Conservation (phyloP, 179 eudicot species). For the Spergularia azorica region DNA sequence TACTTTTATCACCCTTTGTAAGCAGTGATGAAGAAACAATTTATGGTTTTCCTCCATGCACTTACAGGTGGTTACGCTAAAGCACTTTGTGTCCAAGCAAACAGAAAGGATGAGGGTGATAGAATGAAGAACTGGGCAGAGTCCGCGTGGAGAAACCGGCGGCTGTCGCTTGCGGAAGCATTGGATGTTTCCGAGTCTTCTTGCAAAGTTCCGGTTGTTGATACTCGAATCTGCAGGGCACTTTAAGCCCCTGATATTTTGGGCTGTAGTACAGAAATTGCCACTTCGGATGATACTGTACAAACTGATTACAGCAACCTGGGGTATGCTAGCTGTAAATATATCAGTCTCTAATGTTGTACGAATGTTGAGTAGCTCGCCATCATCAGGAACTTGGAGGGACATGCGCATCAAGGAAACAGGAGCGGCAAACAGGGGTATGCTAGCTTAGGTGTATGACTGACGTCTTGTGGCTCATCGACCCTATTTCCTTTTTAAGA, state of each 20-base stretch:
- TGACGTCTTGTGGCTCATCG: too few species aligned
- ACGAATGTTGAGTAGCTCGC: not conserved
- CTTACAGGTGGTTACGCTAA: slow-evolving; percentile 84
- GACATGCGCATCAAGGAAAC: too few species aligned
- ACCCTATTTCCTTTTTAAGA: too few species aligned
- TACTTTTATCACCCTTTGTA: too few species aligned
- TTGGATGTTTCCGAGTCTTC: slow-evolving; percentile 60
- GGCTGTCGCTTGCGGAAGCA: slow-evolving; percentile 80
- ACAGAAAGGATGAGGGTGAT: slow-evolving; percentile 78
- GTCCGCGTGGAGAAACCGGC: slow-evolving; percentile 70
- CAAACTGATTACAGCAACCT: slow-evolving; percentile 6
- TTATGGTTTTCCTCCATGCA: not conserved
- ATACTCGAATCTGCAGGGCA: slow-evolving; percentile 67
- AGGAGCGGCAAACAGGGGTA: too few species aligned
- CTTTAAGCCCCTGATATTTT: slow-evolving; percentile 37
- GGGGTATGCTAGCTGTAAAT: not conserved
- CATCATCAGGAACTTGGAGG: too few species aligned
- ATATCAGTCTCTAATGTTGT: not conserved
- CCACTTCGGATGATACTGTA: slow-evolving; percentile 8
- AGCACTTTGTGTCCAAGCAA: slow-evolving; percentile 66
- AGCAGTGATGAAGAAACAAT: not conserved
- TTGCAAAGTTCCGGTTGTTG: slow-evolving; percentile 67
- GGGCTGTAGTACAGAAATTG: slow-evolving; percentile 1
- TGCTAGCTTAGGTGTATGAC: too few species aligned
- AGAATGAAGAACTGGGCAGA: slow-evolving; percentile 88